Base-by-base conservation (phyloP, 1,284 basidiomycete species). In the Ceratobasidium sp. region DNA sequence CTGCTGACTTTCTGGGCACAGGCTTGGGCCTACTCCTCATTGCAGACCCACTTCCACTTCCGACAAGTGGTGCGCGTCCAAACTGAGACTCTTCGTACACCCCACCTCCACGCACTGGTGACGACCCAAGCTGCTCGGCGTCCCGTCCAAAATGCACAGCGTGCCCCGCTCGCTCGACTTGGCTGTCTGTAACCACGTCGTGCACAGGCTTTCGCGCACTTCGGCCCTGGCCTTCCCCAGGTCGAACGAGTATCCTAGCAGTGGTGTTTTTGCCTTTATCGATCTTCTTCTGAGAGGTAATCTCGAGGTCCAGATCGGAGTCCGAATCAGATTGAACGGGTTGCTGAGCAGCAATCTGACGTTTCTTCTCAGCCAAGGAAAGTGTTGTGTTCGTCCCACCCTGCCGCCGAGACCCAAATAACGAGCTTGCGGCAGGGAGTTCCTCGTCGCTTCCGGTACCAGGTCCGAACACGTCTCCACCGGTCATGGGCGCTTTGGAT, bases 11-110 rank as follows among this genome's bases (percentile, higher is more conserved):
- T 23, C 69, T 32, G 18, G 28, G n/a, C 21, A 32, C 23, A 30
- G 55, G 26, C 49, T 62, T 46, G 14, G 57, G 23, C 61, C 69
- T 14, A 69, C 43, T 47, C 49, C 18, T 59, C 49, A 30, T 63
- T 30, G 57, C 44, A 18, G 62, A 26, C 47, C 47, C 47, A n/a
- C n/a, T n/a, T n/a, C n/a, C n/a, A n/a, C n/a, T n/a, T 35, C 54
- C 54, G n/a, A n/a, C 16, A 57, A 57, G 30, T 11, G 30, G 18
- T 26, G 18, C 61, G 21, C 63, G 63, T 11, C 23, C 61, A 46
- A 18, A 66, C 49, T 66, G 63, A 30, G 63, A 66, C 8, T 66
- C 63, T n/a, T 66, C 63, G 23, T 66, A 66, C 32, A 46, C 32
- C 1, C 63, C 63, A 9, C 63, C 63, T 13, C 63, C 63, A 11